Evolutionary conservation across 768 basidiomycete genomes (phyloP).

Genomic region (Lactarius pseudohatsudake): DNA sequence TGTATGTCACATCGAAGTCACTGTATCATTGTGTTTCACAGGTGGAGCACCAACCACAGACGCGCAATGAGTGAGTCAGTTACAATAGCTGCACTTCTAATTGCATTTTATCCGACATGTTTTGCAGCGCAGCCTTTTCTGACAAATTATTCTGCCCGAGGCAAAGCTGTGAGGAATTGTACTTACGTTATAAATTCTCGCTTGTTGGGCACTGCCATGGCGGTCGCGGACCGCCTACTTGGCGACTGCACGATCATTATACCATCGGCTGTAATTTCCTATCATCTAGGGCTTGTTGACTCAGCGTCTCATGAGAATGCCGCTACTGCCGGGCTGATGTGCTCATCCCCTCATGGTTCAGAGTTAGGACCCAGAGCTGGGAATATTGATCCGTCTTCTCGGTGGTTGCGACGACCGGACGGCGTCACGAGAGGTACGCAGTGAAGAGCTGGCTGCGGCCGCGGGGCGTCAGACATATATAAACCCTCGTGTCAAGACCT

Average conservation of each 20-base stretch:
- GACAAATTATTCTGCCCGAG: neutral
- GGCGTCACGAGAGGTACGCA: neutral
- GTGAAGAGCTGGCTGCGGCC: neutral
- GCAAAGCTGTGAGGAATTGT: neutral
- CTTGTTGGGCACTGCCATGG: neutral
- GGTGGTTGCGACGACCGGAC: neutral
- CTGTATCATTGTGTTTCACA: neutral
- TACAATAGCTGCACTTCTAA: neutral
- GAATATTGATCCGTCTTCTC: slow-evolving; percentile 5
- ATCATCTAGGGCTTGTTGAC: slow-evolving; percentile 17
- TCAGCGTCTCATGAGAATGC: neutral
- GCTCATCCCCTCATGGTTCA: neutral
- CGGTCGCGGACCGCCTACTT: neutral
- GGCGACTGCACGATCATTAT: neutral
- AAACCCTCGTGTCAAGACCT: neutral
- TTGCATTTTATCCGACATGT: neutral
- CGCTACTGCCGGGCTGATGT: slow-evolving; percentile 8
- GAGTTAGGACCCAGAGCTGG: neutral
- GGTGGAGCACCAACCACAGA: neutral
- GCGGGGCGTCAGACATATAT: slow-evolving; percentile 7
- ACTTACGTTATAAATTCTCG: neutral
- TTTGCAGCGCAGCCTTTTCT: neutral
- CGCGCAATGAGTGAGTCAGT: neutral
- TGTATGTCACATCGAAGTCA: neutral
- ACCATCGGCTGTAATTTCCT: neutral